Base-by-base conservation (phyloP, 495 filamentous ascomycete genomes). In the Penicillium lividum region DNA sequence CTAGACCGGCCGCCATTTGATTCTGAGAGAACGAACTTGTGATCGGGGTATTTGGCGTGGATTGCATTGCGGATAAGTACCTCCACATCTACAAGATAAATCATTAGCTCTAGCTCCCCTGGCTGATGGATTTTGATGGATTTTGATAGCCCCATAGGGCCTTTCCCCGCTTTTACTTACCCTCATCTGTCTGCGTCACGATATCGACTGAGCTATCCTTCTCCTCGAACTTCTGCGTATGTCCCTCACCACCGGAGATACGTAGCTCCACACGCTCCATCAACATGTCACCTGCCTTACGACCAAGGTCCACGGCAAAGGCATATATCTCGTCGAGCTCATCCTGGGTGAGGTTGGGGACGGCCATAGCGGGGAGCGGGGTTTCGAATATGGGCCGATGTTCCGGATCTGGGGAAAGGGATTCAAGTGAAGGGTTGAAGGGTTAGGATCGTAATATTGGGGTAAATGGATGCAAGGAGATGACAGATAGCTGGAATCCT, bases 141-240 rank as follows among this genome's bases (percentile, higher is more conserved):
- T 22, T 22, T 22, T 1, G 22, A 22, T 22, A 22, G 22, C 22
- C 22, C 22, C 22, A 22, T 22, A 22, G 22, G 22, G 22, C 22
- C 22, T 2, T 46, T 46, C 46, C 27, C 42, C 45, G 27, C 16
- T 22, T 57, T 2, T 43, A 29, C 74, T 59, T 63, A 87, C 86
- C 84, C 71, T 87, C 81, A 64, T 89, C 86, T 1, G 84, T 85
- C 73, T 89, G 82, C 29, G 86, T 89, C 33, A 90, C 86, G 51
- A 89, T 82, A 66, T 89, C 86, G 9, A 90, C 87, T 0, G 87
- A 77, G 64, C 80, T 88, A 16, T 86, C 84, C 63, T 90, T 90
- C 71, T 79, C 76, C 16, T 72, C 64, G 27, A 74, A 73, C 7
- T 55, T 51, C 47, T 75, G 65, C 6, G 58, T 52, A 31, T 38